A percentile compares a stretch with the other conserved stretches of the same genome.
These are phyloP conservation scores for Fraxinus pennsylvanica DNA, from an alignment of 257 asterid genomes.

Conservation along the genomic window DNA sequence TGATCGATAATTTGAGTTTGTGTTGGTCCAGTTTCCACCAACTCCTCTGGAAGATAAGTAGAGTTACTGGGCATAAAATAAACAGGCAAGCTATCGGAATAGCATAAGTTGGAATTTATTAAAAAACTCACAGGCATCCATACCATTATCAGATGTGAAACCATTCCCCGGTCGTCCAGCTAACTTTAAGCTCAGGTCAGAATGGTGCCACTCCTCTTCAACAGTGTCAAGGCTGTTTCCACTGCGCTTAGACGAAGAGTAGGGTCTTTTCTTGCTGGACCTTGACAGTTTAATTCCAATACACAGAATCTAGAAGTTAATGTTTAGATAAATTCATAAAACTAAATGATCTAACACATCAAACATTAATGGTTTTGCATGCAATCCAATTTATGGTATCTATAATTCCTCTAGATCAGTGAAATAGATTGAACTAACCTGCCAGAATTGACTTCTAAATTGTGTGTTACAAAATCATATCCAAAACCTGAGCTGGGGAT, in stretches of 20 bases:
- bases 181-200: conserved; percentile 56
- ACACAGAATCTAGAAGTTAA: conserved; percentile 6
- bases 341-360: background rate
- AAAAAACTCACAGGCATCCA: conserved; percentile 13
- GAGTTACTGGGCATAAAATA: conserved; percentile 6
- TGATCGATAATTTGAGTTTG: conserved; percentile 58
- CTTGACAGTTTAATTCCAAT: conserved; percentile 38
- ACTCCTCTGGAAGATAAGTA: conserved; percentile 48
- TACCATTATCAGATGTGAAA: conserved; percentile 51
- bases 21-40: conserved; percentile 89
- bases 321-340: background rate
- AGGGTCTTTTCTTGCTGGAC: conserved; percentile 66
- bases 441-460: conserved; percentile 61
- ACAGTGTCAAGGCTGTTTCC: conserved; percentile 78
- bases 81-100: conserved; percentile 9
- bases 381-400: background rate
- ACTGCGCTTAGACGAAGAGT: conserved; percentile 61
- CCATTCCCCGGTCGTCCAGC: conserved; percentile 48
- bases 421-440: conserved; percentile 44
- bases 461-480: conserved; percentile 55
- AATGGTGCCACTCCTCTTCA: conserved; percentile 73
- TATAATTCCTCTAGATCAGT: background rate
- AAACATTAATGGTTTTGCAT: background rate
- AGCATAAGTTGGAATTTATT: background rate
- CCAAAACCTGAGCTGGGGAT: conserved; percentile 87